Base-by-base conservation (phyloP, 2,329 filamentous ascomycete genomes). In the Beauveria bassiana region DNA sequence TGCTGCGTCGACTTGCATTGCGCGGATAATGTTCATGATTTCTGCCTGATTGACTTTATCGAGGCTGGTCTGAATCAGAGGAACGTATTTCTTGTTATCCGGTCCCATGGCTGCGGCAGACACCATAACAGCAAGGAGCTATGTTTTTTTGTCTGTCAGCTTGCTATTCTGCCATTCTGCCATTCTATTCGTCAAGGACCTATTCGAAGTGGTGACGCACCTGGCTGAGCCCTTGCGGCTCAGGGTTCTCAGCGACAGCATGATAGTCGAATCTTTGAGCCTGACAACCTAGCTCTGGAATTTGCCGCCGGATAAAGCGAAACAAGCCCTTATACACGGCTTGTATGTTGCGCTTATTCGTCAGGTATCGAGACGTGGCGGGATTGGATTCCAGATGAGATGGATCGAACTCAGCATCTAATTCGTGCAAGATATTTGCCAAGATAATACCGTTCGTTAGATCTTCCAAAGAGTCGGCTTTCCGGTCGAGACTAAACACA, bases 91-190 rank as follows among this genome's bases (percentile, higher is more conserved):
- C 40, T 78, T 77, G 61, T 79, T 79, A 59, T 84, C 80, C 28
- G 83, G 80, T 14, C 85, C 85, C 69, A 81, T 79, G 64, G 86
- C 81, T 28, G 84, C 84, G n/a, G 86, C 74, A 16, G 72, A 81
- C 24, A 89, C 77, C 69, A 88, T 80, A 61, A 88, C 77, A 62
- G 84, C 84, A 47, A 89, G 75, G 56, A 89, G 76, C 77, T 87
- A 76, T 61, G 77, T 73, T 51, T 73, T 74, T 74, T 65, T 47
- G 40, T 3, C 16, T 14, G 60, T 75, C 70, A 65, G 72, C 65
- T 7, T 43, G 24, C n/a, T 3, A 47, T 18, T 31, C 24, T 26
- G 24, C n/a, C 5, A 47, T 18, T 31, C 28, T 31, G 24, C n/a
- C 5, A 47, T 18, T 40, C 61, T 45, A 9, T 55, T 10, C 10